Evolutionary conservation across 495 filamentous ascomycete species (phyloP).

Genomic region (Neurospora sublineolata): DNA sequence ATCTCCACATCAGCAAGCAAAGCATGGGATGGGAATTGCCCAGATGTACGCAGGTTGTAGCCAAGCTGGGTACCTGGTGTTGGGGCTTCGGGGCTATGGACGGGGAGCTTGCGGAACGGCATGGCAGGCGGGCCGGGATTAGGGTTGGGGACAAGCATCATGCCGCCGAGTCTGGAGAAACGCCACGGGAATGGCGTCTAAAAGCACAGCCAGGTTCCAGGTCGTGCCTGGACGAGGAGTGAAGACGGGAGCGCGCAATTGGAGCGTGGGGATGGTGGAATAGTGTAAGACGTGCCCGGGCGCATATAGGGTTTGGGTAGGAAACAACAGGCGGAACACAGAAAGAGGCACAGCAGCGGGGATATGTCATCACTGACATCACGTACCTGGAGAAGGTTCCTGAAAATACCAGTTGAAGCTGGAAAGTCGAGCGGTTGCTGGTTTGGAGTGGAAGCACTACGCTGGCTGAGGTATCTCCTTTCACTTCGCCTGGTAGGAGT

Average conservation of each 20-base stretch:
- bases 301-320: neutral
- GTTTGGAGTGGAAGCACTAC: neutral
- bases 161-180: neutral
- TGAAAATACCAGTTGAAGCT: neutral
- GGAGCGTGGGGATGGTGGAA: neutral
- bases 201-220: neutral
- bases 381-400: neutral
- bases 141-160: neutral
- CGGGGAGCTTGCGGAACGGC: neutral
- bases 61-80: neutral
- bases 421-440: neutral
- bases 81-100: neutral
- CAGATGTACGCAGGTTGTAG: neutral
- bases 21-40: neutral
- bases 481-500: neutral
- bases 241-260: neutral
- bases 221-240: neutral
- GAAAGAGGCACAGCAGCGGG: neutral
- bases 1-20: neutral
- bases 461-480: neutral
- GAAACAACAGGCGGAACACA: neutral
- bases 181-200: neutral
- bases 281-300: neutral
- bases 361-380: neutral
- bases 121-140: neutral